These are phyloP conservation scores for Candida arabinofermentans DNA, from an alignment of 805 yeast species.

Conservation along the genomic window DNA sequence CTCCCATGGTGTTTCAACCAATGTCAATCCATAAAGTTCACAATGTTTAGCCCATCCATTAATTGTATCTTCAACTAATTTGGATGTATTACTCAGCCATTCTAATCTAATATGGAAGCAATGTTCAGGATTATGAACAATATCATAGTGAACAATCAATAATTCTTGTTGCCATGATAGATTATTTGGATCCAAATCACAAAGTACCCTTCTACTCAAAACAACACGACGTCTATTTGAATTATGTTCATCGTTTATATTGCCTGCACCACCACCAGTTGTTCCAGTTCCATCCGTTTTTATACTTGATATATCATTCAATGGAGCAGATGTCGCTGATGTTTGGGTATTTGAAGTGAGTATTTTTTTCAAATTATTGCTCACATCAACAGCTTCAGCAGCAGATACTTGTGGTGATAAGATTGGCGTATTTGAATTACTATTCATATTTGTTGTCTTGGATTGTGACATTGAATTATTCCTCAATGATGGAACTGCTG, in stretches of 20 bases:
- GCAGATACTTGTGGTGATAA: conserved; percentile 12
- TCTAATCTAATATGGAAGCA: conserved; percentile 89
- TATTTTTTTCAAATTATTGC: conserved; percentile 4
- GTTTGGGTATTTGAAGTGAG: neutral
- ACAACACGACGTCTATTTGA: conserved; percentile 46
- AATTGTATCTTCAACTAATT: conserved; percentile 74
- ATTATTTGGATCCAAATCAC: conserved; percentile 70
- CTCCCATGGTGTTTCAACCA: conserved; percentile 89
- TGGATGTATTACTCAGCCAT: conserved; percentile 90
- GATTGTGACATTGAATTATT: no score
- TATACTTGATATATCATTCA: neutral
- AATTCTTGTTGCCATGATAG: conserved; percentile 76
- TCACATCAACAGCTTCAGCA: conserved; percentile 4
- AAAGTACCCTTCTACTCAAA: conserved; percentile 61
- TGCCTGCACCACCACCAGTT: no score
- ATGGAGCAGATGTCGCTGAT: neutral
- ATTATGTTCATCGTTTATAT: no score
- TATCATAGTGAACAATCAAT: conserved; percentile 81
- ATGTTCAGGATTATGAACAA: conserved; percentile 90
- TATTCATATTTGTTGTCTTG: neutral
- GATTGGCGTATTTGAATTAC: conserved; percentile 7
- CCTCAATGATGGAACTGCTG: conserved; percentile 12
- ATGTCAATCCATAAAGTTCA: conserved; percentile 74
- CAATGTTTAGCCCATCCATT: conserved; percentile 77
- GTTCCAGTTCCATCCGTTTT: conserved; percentile 3